Base-by-base conservation (phyloP, 129 eudicot species). In the Dittrichia graveolens region DNA sequence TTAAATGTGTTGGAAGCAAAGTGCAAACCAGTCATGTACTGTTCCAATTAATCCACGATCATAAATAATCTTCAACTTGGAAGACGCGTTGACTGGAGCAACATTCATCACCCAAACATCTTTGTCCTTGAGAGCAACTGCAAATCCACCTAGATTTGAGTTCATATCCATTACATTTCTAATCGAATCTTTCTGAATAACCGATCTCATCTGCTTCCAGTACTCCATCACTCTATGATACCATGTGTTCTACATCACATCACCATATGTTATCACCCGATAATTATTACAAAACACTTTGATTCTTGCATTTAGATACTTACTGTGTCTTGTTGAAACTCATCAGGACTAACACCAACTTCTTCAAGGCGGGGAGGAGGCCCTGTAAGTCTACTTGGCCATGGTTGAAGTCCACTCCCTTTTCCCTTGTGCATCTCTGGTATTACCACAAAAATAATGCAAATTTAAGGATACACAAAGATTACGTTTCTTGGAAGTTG, bases 61-160 rank as follows among this genome's bases (percentile, higher is more conserved):
- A 72, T 87, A 92, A 16, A 92, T 84, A 18, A 92, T 87, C 78
- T 89, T 92, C 82, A 92, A 73, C 37, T 54, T 81, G 37, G 87
- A 75, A 45, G 98, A 87, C 34, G 79, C 52, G 38, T 86, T 82
- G 39, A 84, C 86, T 2, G 96, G 92, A 79, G 95, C 89, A 78
- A 92, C 95, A 69, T 92, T 92, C 96, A 92, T 92, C 81, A 92
- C 98, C 98, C 98, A 92, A 42, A 92, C 92, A 76, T 89, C 95
- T 81, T 83, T 89, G 61, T 92, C 95, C 49, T 81, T 85, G 0
- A 92, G 78, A 59, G 96, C 95, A 72, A 96, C 88, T 50, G 95
- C 89, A 80, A 92, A 89, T 70, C 97, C 96, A 75, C 98, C 98
- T 13, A 92, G 89, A 75, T 92, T 82, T 34, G 98, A 89, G 83